These are phyloP conservation scores for Collybia mongolica DNA, from an alignment of 768 basidiomycete genomes.

Conservation along the genomic window DNA sequence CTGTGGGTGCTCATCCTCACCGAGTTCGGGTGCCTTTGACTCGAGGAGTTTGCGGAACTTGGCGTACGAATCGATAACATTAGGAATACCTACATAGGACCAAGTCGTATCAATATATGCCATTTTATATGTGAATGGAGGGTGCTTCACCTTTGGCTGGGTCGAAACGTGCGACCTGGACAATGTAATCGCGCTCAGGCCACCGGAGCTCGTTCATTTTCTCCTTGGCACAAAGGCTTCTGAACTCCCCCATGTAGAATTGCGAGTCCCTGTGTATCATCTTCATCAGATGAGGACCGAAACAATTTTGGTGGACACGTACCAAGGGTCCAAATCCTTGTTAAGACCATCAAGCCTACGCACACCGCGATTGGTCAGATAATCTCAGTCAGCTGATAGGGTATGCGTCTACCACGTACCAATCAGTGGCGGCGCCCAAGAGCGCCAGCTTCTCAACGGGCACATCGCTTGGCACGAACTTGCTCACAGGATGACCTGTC, in stretches of 20 bases:
- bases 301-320: constrained; percentile 5
- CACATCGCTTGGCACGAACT: constrained; percentile 89
- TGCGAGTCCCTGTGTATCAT: constrained; percentile 58
- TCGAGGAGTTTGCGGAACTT: constrained; percentile 72
- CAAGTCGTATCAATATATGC: background rate
- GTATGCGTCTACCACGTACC: constrained; percentile 41
- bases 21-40: constrained; percentile 37
- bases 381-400: background rate
- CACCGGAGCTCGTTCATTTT: constrained; percentile 79
- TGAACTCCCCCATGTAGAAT: constrained; percentile 89
- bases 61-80: constrained; percentile 85
- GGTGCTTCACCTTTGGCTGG: constrained; percentile 53
- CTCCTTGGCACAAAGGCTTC: constrained; percentile 70
- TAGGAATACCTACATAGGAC: constrained; percentile 65
- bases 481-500: constrained; percentile 83
- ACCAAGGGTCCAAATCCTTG: constrained; percentile 77
- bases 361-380: constrained; percentile 4
- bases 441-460: constrained; percentile 67
- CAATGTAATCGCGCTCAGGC: constrained; percentile 82
- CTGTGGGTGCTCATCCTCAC: constrained; percentile 62
- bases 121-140: background rate
- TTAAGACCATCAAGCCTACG: constrained; percentile 88
- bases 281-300: background rate
- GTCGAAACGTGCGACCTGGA: constrained; percentile 95
- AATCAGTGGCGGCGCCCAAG: constrained; percentile 84